Evolutionary conservation across 345 rosid genomes (phyloP).

Genomic region (Populus simonii): DNA sequence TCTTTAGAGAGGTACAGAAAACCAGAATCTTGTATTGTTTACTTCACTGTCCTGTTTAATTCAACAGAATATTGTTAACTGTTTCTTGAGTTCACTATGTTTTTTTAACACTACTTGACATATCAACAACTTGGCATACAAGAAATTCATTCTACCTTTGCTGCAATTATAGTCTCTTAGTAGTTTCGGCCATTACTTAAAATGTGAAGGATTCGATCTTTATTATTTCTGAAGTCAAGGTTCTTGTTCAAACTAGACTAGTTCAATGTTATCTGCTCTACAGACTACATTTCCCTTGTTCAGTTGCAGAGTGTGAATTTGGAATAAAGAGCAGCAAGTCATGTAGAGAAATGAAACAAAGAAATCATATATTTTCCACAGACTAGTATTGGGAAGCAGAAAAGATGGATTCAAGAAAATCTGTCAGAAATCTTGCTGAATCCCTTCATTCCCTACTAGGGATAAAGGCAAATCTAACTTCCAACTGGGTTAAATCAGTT

Average conservation of each 20-base stretch:
- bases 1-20: not conserved
- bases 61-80: not conserved
- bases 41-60: not conserved
- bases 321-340: conserved; percentile 4
- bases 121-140: not conserved
- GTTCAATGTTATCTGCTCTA: not conserved
- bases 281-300: no score
- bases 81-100: not conserved
- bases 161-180: not conserved
- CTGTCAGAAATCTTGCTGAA: conserved; percentile 42
- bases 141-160: not conserved
- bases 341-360: not conserved
- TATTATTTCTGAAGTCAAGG: not conserved
- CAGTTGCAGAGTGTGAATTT: conserved; percentile 1
- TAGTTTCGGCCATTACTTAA: not conserved
- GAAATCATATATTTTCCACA: not conserved
- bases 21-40: not conserved
- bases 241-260: not conserved
- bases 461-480: conserved; percentile 50
- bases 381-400: not conserved
- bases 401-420: conserved; percentile 31
- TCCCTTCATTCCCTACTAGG: conserved; percentile 70
- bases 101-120: not conserved
- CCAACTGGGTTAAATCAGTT: conserved; percentile 63
- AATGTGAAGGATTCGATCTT: not conserved